Conservation (phyloP, 2,329 filamentous ascomycete species). For the Periconia digitata region DNA sequence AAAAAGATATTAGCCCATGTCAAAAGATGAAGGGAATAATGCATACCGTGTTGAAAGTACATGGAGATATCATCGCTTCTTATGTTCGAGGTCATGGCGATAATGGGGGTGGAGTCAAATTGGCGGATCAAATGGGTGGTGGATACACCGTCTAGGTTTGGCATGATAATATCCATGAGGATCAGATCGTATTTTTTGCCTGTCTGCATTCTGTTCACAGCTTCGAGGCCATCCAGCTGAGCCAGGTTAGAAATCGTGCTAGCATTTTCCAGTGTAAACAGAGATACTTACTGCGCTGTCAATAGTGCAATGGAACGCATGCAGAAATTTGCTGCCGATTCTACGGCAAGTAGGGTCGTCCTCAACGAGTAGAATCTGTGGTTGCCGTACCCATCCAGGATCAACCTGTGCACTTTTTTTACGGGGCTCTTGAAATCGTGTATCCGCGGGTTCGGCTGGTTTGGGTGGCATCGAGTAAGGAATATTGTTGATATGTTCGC, state of each 20-base stretch:
- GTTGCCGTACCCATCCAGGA: conserved; percentile 67
- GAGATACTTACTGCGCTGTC: conserved; percentile 60
- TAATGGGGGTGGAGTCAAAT: conserved; percentile 82
- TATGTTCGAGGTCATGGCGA: conserved; percentile 99
- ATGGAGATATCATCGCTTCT: conserved; percentile 93
- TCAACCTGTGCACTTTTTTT: conserved; percentile 65
- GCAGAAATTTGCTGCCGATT: conserved; percentile 67
- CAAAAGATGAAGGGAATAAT: background rate
- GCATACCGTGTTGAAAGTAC: conserved; percentile 92
- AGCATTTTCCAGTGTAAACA: background rate
- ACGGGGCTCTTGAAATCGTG: conserved; percentile 53
- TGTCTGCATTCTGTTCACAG: conserved; percentile 78
- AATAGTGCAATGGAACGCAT: conserved; percentile 65
- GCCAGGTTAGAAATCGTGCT: conserved; percentile 24
- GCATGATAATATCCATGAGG: conserved; percentile 80
- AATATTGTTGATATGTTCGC: conserved; percentile 92
- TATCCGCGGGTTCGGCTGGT: conserved; percentile 53
- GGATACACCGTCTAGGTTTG: conserved; percentile 89
- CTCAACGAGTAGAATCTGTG: conserved; percentile 87
- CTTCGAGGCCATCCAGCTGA: conserved; percentile 83
- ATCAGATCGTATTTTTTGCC: conserved; percentile 65
- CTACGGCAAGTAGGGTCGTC: conserved; percentile 69
- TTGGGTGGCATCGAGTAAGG: conserved; percentile 79
- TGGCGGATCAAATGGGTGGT: conserved; percentile 92
- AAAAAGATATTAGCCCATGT: conserved; percentile 29